These are phyloP conservation scores for Podospora comata DNA, from an alignment of 495 filamentous ascomycete genomes.

Conservation along the genomic window DNA sequence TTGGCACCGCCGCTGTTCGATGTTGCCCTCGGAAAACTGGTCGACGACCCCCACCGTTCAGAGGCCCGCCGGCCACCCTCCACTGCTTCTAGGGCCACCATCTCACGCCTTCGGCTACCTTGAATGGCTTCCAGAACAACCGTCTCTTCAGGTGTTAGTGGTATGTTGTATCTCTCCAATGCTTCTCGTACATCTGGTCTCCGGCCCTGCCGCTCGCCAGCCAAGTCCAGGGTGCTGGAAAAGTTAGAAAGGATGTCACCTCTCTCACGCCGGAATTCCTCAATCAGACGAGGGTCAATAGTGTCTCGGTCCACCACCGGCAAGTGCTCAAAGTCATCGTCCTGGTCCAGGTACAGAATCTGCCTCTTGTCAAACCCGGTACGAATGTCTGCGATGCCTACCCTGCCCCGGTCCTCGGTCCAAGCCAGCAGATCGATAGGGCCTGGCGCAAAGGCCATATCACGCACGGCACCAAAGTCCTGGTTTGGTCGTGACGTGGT, in stretches of 20 bases:
- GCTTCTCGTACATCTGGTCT: conserved; percentile 26
- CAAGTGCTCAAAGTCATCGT: conserved; percentile 54
- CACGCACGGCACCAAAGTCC: conserved; percentile 75
- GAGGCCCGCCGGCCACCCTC: conserved; percentile 6
- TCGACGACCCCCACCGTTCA: conserved; percentile 15
- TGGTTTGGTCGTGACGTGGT: conserved; percentile 56
- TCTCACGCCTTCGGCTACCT: conserved; percentile 40
- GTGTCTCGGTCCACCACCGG: conserved; percentile 42
- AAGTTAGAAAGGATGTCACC: conserved; percentile 24
- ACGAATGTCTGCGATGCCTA: conserved; percentile 82
- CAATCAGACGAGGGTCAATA: conserved; percentile 50
- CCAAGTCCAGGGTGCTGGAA: conserved; percentile 20
- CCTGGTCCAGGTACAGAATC: conserved; percentile 60
- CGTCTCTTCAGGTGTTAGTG: conserved; percentile 46
- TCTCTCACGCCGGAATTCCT: conserved; percentile 26
- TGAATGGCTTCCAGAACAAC: conserved; percentile 49
- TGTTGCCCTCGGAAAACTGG: conserved; percentile 6
- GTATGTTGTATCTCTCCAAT: conserved; percentile 34
- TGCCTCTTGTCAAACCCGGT: conserved; percentile 73
- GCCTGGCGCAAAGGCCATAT: conserved; percentile 86
- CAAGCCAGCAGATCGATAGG: conserved; percentile 90
- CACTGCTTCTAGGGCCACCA: conserved; percentile 30
- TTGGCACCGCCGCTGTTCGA: conserved; percentile 1
- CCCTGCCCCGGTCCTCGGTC: conserved; percentile 82
- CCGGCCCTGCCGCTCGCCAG: conserved; percentile 13